Base-by-base conservation (phyloP, 345 rosid genomes). In the Corymbia maculata region DNA sequence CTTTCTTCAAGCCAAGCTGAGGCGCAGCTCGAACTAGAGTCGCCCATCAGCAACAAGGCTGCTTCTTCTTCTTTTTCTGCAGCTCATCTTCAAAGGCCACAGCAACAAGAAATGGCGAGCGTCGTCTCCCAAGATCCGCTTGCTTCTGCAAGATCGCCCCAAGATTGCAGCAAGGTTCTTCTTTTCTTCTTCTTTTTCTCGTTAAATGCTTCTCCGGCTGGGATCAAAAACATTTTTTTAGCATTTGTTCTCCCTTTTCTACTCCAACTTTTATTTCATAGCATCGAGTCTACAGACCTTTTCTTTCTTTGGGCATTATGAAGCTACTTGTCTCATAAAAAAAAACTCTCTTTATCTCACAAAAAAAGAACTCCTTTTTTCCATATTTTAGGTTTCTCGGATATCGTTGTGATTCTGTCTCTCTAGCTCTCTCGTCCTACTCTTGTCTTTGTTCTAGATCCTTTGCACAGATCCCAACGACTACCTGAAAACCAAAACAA, bases 1-100 rank as follows among this genome's bases (percentile, higher is more conserved):
- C 82, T 36, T 75, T 19, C 26, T 75, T 94, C 99, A 90, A 92
- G 97, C 92, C 94, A 94, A 91, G 92, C 92, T 86, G 98, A 96
- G 79, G 91, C 93, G 45, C 82, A 75, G 26, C 49, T 75, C 22
- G 82, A 19, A 75, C 96, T 95, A 45, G 99, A 97, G 90, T 95
- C 99, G 87, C 97, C 99, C 8, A 92, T 95, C 75, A 94, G 96
- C 89, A 94, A 90, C 89, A 96, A 94, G 79, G 91, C 92, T 51
- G 91, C 92, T 51, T 88, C 94, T 87, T 89, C 93, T 87, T 91
- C 93, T 75, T 36, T 47, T 75, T 75, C 82, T 9, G 36, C 82
- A 75, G 82, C 82, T 36, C 82, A 75, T 75, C 82, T 36, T 19
- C 82, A 75, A 75, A 75, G 47, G 49, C 49, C 49, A 11, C 82